These are phyloP conservation scores for Cryptosporidium viatorum DNA, from an alignment of 169 alveolate genomes.

Conservation along the genomic window DNA sequence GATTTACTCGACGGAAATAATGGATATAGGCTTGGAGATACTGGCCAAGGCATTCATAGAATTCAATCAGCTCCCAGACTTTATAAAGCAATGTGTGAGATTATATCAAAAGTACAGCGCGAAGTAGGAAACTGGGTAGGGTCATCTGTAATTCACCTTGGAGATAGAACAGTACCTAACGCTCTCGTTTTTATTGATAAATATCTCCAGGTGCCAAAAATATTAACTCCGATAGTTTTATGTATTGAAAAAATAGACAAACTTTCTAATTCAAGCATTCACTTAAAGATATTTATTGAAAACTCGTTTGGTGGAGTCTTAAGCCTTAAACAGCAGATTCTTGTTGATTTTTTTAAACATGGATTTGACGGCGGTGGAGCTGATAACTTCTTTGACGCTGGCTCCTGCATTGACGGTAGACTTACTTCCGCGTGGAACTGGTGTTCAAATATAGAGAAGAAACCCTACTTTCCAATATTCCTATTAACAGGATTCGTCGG, in stretches of 20 bases:
- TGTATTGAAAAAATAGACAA: slow-evolving; percentile 90
- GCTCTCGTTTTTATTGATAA: slow-evolving; percentile 93
- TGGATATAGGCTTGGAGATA: slow-evolving; percentile 86
- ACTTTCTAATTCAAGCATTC: slow-evolving; percentile 82
- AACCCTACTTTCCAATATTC: slow-evolving; percentile 90
- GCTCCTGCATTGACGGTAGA: slow-evolving; percentile 95
- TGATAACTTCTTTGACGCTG: slow-evolving; percentile 94
- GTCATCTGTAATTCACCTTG: slow-evolving; percentile 91
- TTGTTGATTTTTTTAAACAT: slow-evolving; percentile 92
- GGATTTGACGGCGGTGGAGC: slow-evolving; percentile 96
- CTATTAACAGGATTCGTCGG: slow-evolving; percentile 93
- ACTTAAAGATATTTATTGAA: slow-evolving; percentile 84
- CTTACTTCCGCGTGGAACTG: slow-evolving; percentile 94
- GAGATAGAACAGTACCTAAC: slow-evolving; percentile 94
- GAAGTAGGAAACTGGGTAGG: slow-evolving; percentile 92
- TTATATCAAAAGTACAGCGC: slow-evolving; percentile 85
- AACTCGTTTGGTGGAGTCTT: slow-evolving; percentile 87
- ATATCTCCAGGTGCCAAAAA: slow-evolving; percentile 92
- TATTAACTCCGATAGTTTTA: slow-evolving; percentile 88
- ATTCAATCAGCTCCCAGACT: slow-evolving; percentile 79
- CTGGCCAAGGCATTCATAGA: slow-evolving; percentile 92
- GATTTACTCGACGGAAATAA: slow-evolving; percentile 88
- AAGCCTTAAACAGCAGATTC: slow-evolving; percentile 80
- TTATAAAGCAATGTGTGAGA: slow-evolving; percentile 83
- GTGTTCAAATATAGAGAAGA: slow-evolving; percentile 92